phyloP scores from a whole-genome alignment of 2,329 filamentous ascomycete genomes.

The Claviceps purpurea region DNA sequence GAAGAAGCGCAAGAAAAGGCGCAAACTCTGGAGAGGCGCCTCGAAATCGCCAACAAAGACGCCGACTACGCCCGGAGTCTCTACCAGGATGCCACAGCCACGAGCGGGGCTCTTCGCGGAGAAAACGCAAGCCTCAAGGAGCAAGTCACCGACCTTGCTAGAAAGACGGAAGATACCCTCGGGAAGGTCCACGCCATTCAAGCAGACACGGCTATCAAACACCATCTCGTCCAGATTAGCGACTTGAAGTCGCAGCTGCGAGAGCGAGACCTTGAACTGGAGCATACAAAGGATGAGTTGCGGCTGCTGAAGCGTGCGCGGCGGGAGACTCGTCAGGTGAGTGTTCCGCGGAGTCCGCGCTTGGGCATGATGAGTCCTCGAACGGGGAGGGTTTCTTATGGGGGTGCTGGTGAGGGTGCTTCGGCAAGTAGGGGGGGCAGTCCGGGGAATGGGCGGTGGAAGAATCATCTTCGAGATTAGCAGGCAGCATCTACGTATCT shows the following conservation, averaged over 20 bases:
- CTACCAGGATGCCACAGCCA: slow-evolving; percentile 45
- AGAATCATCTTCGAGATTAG: slow-evolving; percentile 29
- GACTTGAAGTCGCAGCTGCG: slow-evolving; percentile 28
- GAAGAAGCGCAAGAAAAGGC: slow-evolving; percentile 25
- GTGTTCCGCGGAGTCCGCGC: slow-evolving; percentile 45
- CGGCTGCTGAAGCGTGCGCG: slow-evolving; percentile 32
- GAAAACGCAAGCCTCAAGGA: slow-evolving; percentile 34
- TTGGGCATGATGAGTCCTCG: slow-evolving; percentile 39
- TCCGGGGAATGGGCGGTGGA: slow-evolving; percentile 24
- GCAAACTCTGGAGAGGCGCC: slow-evolving; percentile 26
- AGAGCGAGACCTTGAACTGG: slow-evolving; percentile 40
- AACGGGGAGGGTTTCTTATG: slow-evolving; percentile 13
- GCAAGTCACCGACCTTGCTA: slow-evolving; percentile 26
- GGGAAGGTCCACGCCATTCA: slow-evolving; percentile 35
- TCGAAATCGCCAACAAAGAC: slow-evolving; percentile 31
- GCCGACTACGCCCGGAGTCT: slow-evolving; percentile 42
- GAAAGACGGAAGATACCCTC: slow-evolving; percentile 31
- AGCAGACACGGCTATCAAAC: slow-evolving; percentile 19
- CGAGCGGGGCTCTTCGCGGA: slow-evolving; percentile 28
- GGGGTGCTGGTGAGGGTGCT: slow-evolving; percentile 12
- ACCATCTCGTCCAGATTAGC: slow-evolving; percentile 24
- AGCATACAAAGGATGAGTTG: slow-evolving; percentile 34
- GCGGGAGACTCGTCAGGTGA: slow-evolving; percentile 41
- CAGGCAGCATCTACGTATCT: neutral
- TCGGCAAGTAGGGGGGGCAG: slow-evolving; percentile 37